These are phyloP conservation scores for Dactylellina parvicollis DNA, from an alignment of 2,329 filamentous ascomycete species.

Conservation along the genomic window DNA sequence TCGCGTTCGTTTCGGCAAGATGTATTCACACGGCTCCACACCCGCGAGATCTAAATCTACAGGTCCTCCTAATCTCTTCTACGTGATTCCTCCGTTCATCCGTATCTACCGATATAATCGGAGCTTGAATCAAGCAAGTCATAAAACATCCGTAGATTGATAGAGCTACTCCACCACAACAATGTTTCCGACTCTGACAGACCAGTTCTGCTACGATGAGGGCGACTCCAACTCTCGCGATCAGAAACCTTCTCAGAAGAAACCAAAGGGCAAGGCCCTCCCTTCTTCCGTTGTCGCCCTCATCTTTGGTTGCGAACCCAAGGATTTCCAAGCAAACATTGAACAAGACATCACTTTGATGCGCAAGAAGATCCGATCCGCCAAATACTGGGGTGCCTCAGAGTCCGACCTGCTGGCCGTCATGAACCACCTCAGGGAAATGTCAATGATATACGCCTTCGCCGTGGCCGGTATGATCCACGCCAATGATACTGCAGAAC, in stretches of 20 bases:
- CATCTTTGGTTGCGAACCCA: not conserved
- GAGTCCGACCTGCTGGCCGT: not conserved
- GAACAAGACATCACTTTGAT: conserved; percentile 26
- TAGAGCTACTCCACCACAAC: too few relatives aligned
- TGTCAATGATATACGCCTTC: not conserved
- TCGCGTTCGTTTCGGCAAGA: too few relatives aligned
- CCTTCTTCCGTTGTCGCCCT: not conserved
- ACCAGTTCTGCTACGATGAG: too few relatives aligned
- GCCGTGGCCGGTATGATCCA: conserved; percentile 2
- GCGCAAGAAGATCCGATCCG: conserved; percentile 12
- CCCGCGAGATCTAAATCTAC: too few relatives aligned
- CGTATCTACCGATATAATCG: too few relatives aligned
- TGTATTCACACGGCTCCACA: too few relatives aligned
- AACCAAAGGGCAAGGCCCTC: not conserved
- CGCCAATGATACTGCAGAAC: not conserved
- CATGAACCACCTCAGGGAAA: not conserved
- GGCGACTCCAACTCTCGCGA: not conserved
- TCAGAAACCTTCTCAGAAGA: not conserved
- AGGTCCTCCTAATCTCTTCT: too few relatives aligned
- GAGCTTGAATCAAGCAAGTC: too few relatives aligned
- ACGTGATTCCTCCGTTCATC: too few relatives aligned
- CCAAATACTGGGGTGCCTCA: not conserved
- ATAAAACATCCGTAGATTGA: too few relatives aligned
- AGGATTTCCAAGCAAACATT: not conserved
- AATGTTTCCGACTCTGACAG: too few relatives aligned